Percentiles rank a stretch among this genome's conserved stretches.
phyloP scores from a whole-genome alignment of 176 grass and related monocot species.

The Cymbopogon citratus region DNA sequence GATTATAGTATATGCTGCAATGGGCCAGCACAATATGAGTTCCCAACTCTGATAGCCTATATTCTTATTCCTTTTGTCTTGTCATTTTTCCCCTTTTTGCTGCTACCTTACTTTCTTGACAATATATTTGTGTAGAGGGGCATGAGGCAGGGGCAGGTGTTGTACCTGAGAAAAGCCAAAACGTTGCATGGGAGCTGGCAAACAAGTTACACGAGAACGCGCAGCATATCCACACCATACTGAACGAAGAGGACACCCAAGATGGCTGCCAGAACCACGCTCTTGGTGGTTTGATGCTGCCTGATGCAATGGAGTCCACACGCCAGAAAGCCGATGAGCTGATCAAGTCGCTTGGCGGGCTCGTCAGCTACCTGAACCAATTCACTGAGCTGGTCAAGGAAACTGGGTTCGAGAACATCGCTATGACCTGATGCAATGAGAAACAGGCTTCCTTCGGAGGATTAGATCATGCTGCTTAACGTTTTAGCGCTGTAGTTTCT shows the following conservation, averaged over 20 bases:
- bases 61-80: neutral
- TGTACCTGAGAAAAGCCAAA: conserved; percentile 24
- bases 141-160: neutral
- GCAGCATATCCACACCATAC: conserved; percentile 51
- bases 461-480: neutral
- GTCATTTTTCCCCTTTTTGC: neutral
- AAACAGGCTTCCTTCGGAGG: neutral
- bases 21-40: neutral
- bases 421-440: conserved; percentile 34
- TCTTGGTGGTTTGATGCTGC: neutral
- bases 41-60: neutral
- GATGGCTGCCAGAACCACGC: conserved; percentile 10
- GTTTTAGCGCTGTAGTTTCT: neutral
- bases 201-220: conserved; percentile 61
- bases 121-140: conserved; percentile 26
- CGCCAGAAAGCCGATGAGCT: conserved; percentile 62
- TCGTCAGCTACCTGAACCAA: conserved; percentile 63
- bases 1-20: neutral
- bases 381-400: conserved; percentile 72
- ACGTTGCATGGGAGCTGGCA: conserved; percentile 41
- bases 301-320: conserved; percentile 33
- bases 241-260: conserved; percentile 35
- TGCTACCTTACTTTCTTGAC: neutral
- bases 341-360: conserved; percentile 58
- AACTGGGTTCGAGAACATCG: conserved; percentile 48